Percentiles rank a stretch among this genome's conserved stretches.
phyloP scores from a whole-genome alignment of 2,329 filamentous ascomycete genomes.

The Corniculantispora saksenae region DNA sequence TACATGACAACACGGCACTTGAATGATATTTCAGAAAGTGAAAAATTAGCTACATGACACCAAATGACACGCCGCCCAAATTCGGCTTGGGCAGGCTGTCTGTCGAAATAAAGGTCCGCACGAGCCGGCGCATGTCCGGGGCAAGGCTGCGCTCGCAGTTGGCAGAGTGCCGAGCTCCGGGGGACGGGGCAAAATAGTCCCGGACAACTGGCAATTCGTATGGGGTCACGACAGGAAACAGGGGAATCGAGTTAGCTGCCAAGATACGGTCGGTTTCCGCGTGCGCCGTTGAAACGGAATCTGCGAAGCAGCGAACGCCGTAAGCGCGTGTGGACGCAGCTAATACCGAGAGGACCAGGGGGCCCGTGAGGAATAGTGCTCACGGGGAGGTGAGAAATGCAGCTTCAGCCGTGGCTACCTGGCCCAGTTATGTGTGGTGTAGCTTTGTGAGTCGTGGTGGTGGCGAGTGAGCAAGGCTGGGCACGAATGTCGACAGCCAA shows the following conservation, averaged over 20 bases:
- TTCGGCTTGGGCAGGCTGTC: no score
- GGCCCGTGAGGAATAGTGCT: background rate
- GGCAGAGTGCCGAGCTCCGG: background rate
- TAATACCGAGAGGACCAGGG: background rate
- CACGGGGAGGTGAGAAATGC: constrained; percentile 1
- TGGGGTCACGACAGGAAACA: background rate
- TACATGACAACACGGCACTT: no score
- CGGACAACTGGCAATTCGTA: background rate
- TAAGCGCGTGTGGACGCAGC: background rate
- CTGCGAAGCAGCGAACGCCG: background rate
- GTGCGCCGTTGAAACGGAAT: background rate
- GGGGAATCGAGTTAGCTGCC: background rate
- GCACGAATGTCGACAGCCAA: constrained; percentile 12
- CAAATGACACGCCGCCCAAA: no score
- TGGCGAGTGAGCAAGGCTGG: constrained; percentile 8
- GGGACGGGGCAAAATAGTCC: background rate
- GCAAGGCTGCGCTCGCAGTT: background rate
- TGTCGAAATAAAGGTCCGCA: background rate
- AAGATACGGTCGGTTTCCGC: background rate
- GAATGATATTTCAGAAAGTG: no score
- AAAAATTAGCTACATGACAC: no score
- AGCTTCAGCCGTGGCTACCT: background rate
- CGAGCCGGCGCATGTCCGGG: background rate
- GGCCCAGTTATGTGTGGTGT: no score
- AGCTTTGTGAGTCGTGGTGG: no score